A percentile compares a stretch with the other conserved stretches of the same genome.
phyloP scores from a whole-genome alignment of 2,329 filamentous ascomycete genomes.

The Fonsecaea multimorphosa region DNA sequence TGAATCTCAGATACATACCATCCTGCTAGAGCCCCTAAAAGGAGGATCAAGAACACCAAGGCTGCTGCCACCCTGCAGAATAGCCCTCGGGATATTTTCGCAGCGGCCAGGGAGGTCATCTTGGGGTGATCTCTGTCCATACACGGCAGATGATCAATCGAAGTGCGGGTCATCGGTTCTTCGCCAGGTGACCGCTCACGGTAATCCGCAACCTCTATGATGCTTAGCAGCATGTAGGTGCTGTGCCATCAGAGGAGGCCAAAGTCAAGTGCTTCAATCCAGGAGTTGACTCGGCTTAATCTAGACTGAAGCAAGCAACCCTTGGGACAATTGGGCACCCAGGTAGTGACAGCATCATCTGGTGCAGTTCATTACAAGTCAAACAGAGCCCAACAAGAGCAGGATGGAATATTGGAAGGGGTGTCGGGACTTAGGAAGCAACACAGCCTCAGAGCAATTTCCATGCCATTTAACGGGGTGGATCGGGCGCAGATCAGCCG shows the following conservation, averaged over 20 bases:
- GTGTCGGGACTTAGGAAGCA: background rate
- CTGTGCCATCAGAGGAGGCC: background rate
- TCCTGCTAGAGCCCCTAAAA: conserved; percentile 1
- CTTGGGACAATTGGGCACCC: background rate
- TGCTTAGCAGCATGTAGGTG: background rate
- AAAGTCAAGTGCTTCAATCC: background rate
- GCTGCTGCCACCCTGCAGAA: background rate
- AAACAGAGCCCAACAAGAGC: background rate
- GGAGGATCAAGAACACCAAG: background rate
- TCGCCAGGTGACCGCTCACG: background rate
- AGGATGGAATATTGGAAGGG: background rate
- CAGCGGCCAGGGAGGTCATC: background rate
- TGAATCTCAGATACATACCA: background rate
- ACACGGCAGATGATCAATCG: background rate
- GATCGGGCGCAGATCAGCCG: background rate
- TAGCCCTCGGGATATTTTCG: background rate
- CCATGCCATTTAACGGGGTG: background rate
- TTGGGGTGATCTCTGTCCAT: background rate
- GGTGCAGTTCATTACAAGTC: background rate
- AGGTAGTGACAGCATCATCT: background rate
- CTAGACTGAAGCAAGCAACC: background rate
- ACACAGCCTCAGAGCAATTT: background rate
- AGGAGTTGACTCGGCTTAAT: background rate
- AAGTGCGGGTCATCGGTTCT: background rate
- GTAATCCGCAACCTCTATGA: background rate